A percentile compares a stretch with the other conserved stretches of the same genome.
These are phyloP conservation scores for Yamadazyma tumulicola DNA, from an alignment of 805 yeast species.

Conservation along the genomic window DNA sequence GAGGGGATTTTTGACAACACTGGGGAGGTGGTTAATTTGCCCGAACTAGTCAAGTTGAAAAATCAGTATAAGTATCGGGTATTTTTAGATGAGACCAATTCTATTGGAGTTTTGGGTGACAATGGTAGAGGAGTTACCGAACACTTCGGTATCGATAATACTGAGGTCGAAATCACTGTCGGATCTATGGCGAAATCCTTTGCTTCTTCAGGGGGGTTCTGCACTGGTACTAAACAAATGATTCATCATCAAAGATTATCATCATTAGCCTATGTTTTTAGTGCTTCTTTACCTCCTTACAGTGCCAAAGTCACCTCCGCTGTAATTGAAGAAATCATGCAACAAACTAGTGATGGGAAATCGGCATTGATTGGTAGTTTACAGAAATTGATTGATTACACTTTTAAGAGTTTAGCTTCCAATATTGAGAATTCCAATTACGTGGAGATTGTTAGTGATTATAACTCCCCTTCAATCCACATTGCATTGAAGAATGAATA, in stretches of 20 bases:
- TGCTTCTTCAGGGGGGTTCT: slow-evolving; percentile 90
- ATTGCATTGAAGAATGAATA: slow-evolving; percentile 50
- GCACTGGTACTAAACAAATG: slow-evolving; percentile 81
- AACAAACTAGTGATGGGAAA: slow-evolving; percentile 28
- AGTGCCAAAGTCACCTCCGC: slow-evolving; percentile 61
- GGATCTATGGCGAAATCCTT: slow-evolving; percentile 82
- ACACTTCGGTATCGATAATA: slow-evolving; percentile 61
- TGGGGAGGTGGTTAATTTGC: slow-evolving; percentile 77
- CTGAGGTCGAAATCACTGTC: slow-evolving; percentile 76
- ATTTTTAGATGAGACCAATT: slow-evolving; percentile 81
- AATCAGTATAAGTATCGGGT: slow-evolving; percentile 80
- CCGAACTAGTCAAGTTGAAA: slow-evolving; percentile 67
- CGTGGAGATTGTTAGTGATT: slow-evolving; percentile 54
- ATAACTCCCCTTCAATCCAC: slow-evolving; percentile 67
- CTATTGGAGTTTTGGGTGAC: slow-evolving; percentile 81
- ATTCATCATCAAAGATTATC: slow-evolving; percentile 89
- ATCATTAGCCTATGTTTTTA: slow-evolving; percentile 85
- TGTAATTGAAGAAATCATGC: slow-evolving; percentile 48
- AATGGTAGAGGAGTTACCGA: slow-evolving; percentile 87
- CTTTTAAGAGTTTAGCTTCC: slow-evolving; percentile 40
- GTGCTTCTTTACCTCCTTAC: slow-evolving; percentile 93
- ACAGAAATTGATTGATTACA: slow-evolving; percentile 36
- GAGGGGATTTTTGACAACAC: slow-evolving; percentile 82
- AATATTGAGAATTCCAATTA: slow-evolving; percentile 31
- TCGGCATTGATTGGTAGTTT: slow-evolving; percentile 31